Conservation (phyloP, 2,329 filamentous ascomycete genomes). For the Didymella arachidicola region DNA sequence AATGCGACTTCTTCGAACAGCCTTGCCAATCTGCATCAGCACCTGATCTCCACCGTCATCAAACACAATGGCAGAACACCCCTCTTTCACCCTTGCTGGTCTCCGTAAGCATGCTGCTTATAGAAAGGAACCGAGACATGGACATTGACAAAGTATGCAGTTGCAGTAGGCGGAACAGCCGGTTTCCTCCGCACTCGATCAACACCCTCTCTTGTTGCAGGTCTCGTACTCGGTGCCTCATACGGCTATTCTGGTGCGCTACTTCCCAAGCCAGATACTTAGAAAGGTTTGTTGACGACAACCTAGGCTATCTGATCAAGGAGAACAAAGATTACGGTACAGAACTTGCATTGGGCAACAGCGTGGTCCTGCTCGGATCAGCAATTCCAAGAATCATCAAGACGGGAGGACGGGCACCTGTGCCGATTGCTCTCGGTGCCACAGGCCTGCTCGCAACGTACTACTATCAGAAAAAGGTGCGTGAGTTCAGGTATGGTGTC, state of each 20-base stretch:
- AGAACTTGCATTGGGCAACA: constrained; percentile 40
- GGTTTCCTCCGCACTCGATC: constrained; percentile 41
- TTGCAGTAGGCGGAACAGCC: constrained; percentile 38
- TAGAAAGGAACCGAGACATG: neutral
- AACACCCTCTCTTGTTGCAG: constrained; percentile 39
- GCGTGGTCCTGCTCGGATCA: constrained; percentile 34
- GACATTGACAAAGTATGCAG: constrained; percentile 23
- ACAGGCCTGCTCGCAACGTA: constrained; percentile 37
- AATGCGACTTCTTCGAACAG: neutral
- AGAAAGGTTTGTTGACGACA: neutral
- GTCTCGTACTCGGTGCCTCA: constrained; percentile 36
- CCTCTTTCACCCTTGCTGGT: constrained; percentile 41
- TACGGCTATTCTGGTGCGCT: constrained; percentile 37
- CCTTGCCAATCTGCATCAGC: constrained; percentile 2
- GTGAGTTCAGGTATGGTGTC: constrained; percentile 41
- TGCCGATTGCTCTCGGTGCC: constrained; percentile 36
- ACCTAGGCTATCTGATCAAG: constrained; percentile 38
- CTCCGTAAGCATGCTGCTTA: constrained; percentile 27
- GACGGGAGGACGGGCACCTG: constrained; percentile 38
- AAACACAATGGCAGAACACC: constrained; percentile 38
- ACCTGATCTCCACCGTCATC: neutral
- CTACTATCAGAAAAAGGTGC: constrained; percentile 44
- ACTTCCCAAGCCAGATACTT: neutral
- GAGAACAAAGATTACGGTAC: constrained; percentile 42
- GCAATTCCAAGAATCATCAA: constrained; percentile 39